Evolutionary conservation across 805 yeast genomes (phyloP), one percentile per base, ranked within the genome.

Genomic region (Jamesozyma rosinii): DNA sequence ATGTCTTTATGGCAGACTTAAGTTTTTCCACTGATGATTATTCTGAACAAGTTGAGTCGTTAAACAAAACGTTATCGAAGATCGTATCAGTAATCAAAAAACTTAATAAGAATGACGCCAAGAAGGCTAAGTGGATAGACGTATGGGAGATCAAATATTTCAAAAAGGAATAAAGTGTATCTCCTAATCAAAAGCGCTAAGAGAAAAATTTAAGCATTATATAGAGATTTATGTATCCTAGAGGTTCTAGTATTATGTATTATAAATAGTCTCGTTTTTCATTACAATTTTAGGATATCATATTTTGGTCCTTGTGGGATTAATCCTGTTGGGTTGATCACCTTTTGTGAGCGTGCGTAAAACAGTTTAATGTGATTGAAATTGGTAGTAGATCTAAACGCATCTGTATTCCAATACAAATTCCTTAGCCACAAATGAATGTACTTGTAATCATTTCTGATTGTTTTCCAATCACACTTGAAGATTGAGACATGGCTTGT

Each of bases 401-500:
- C 84, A 18, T 79, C 77, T 42, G 72, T 57, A 44, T 69, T 61
- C 95, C 95, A 88, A 66, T 90, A 90, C 54, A 90, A 71, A 50
- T 83, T 76, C 50, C 82, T 71, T 52, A 88, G 64, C 95, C 95
- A 90, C 45, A 76, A 68, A 65, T 85, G 81, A 42, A 89, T 63
- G 52, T 71, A 66, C 15, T 96, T 96, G 61, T 77, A 90, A 51
- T 85, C 84, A 36, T 54, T 57, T 58, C 96, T 76, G 55, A 90
- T 83, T 71, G 78, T 81, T 41, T 78, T 80, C 47, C 85, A 63
- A 64, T 90, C 90, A 63, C 95, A 84, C 67, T 90, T 90, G 76
- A 90, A 92, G 64, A 89, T 97, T 63, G 87, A 95, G 43, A 81
- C 88, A 59, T 90, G 90, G 20, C 87, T 92, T 1, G 92, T 82